phyloP scores from a whole-genome alignment of 1,284 basidiomycete genomes.

The Heimioporus retisporus region DNA sequence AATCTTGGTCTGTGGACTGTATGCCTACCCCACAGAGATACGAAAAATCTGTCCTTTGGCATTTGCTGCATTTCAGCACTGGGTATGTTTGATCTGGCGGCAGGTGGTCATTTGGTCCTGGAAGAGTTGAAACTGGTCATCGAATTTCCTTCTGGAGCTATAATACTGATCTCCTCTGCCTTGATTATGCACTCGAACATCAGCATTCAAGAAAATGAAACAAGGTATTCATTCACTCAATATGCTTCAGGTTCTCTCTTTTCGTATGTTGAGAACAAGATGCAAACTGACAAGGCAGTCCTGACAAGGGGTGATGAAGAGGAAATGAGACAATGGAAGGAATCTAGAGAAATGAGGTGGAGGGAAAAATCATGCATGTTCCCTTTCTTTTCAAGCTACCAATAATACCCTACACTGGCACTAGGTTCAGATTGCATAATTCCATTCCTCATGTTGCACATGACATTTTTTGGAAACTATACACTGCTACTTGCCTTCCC shows the following conservation, averaged over 20 bases:
- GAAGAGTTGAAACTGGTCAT: constrained; percentile 13
- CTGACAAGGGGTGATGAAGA: no score
- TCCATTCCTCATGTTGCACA: no score
- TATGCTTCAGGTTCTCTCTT: constrained; percentile 22
- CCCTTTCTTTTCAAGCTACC: no score
- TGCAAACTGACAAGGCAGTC: background rate
- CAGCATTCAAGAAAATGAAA: background rate
- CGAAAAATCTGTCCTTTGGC: constrained; percentile 17
- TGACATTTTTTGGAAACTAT: no score
- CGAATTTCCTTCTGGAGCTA: constrained; percentile 28
- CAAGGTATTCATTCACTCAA: constrained; percentile 24
- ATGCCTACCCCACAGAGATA: constrained; percentile 10
- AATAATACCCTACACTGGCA: no score
- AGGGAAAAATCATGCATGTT: no score
- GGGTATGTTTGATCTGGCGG: constrained; percentile 6
- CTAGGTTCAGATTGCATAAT: no score
- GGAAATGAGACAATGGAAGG: no score
- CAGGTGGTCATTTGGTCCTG: constrained; percentile 20
- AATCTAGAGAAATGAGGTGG: no score
- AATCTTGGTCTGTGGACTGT: constrained; percentile 12
- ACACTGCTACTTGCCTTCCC: no score
- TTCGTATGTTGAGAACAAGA: constrained; percentile 10
- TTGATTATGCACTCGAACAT: constrained; percentile 20
- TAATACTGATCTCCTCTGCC: constrained; percentile 7
- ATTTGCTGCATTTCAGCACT: constrained; percentile 24